phyloP scores from a whole-genome alignment of 805 yeast species.

The Candida xyloterini region DNA sequence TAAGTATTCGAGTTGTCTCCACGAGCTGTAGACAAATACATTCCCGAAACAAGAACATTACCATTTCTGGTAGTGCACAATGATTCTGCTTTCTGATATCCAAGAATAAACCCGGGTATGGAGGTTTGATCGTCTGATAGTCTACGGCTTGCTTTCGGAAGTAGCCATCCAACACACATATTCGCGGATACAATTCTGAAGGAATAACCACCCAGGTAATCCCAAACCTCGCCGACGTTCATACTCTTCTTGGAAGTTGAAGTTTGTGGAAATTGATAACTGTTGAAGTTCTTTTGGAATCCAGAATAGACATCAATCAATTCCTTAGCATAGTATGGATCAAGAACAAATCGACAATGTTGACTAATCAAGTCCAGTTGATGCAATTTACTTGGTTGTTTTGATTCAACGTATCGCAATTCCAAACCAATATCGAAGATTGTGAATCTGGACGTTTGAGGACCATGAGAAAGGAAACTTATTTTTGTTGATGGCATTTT shows the following conservation, averaged over 20 bases:
- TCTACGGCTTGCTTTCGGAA: slow-evolving; percentile 39
- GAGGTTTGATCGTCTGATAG: slow-evolving; percentile 20
- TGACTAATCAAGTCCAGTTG: slow-evolving; percentile 58
- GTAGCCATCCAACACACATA: slow-evolving; percentile 77
- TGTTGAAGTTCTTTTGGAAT: slow-evolving; percentile 7
- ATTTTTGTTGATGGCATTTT: slow-evolving; percentile 41
- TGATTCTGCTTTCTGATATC: slow-evolving; percentile 71
- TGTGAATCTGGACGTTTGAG: slow-evolving; percentile 39
- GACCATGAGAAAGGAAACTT: slow-evolving; percentile 31
- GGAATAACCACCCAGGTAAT: slow-evolving; percentile 40
- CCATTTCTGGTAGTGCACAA: slow-evolving; percentile 61
- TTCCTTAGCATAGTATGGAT: slow-evolving; percentile 40
- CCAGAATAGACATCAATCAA: slow-evolving; percentile 20
- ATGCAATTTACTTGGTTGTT: slow-evolving; percentile 32
- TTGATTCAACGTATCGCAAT: slow-evolving; percentile 42
- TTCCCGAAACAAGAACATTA: slow-evolving; percentile 62
- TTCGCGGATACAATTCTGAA: slow-evolving; percentile 60
- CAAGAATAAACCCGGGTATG: slow-evolving; percentile 70
- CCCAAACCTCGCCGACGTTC: slow-evolving; percentile 15
- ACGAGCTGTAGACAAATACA: slow-evolving; percentile 69
- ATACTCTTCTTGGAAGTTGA: not conserved
- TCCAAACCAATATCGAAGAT: slow-evolving; percentile 45
- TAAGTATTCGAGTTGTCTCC: slow-evolving; percentile 52
- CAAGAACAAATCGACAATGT: slow-evolving; percentile 55
- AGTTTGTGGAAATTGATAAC: not conserved